phyloP scores from a whole-genome alignment of 1,139 yeast species.

The Diutina mesorugosa region DNA sequence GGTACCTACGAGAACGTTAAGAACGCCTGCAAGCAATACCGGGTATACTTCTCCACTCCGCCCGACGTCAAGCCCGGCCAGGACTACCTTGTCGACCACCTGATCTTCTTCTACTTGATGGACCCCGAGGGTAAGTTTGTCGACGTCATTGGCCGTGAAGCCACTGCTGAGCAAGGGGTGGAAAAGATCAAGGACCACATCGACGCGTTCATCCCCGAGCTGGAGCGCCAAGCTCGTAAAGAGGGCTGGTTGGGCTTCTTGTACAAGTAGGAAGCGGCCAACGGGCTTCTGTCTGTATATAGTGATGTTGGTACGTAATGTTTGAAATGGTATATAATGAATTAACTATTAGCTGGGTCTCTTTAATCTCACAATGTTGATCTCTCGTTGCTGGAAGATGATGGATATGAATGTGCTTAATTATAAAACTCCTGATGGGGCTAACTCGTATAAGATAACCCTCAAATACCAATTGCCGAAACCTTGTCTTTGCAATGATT shows the following conservation, averaged over 20 bases:
- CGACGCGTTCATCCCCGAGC: constrained; percentile 62
- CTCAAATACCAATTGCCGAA: no score
- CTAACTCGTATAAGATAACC: no score
- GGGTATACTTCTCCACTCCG: constrained; percentile 95
- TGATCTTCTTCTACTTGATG: constrained; percentile 91
- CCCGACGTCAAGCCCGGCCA: constrained; percentile 89
- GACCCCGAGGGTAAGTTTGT: constrained; percentile 93
- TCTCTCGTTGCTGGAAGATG: no score
- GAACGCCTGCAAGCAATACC: constrained; percentile 69
- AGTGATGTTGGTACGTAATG: neutral
- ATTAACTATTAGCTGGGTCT: no score
- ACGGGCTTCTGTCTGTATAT: neutral
- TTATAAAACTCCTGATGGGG: no score
- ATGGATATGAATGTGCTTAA: no score
- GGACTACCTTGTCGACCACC: constrained; percentile 92
- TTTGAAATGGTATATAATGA: neutral
- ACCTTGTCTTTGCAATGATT: no score
- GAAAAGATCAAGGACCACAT: constrained; percentile 66
- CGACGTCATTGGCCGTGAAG: constrained; percentile 89
- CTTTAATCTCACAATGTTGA: no score
- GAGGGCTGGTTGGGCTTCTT: constrained; percentile 45
- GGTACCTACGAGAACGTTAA: constrained; percentile 82
- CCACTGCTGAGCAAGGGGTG: constrained; percentile 69
- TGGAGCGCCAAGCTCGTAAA: constrained; percentile 47
- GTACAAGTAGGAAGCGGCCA: constrained; percentile 17